Base-by-base conservation (phyloP, 306 rosid species). In the Senna siamea region DNA sequence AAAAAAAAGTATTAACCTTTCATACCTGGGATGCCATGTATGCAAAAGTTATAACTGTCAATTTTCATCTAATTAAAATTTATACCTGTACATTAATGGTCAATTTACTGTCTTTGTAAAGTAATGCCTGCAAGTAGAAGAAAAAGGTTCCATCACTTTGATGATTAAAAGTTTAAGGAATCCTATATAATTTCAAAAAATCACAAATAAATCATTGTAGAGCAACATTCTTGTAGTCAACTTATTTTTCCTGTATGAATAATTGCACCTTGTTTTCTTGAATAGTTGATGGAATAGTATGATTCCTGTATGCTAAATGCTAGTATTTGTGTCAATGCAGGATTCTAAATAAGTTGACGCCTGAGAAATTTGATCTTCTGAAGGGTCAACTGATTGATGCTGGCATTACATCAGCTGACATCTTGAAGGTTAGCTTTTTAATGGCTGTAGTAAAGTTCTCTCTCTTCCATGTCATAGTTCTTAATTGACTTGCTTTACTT, bases 311-410 rank as follows among this genome's bases (percentile, higher is more conserved):
- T 28, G 7, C 79, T 67, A 64, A 63, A 60, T 72, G 51, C 26
- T 62, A 57, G 51, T 32, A 48, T 74, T 28, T 48, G 22, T 61
- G 41, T 60, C 41, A 18, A 58, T 80, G 85, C 89, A 95, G 99
- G 72, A 95, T 95, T 72, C 84, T 95, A 63, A 95, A 95, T 83
- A 95, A 95, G 87, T 85, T 95, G 82, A 95, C 99, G 48, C 99
- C 99, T 12, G 99, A 95, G 81, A 95, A 95, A 76, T 95, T 95
- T 83, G 99, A 95, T 82, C 89, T 95, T 37, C 89, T 95, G 64
- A 95, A 95, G 88, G 99, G 97, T 80, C 99, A 95, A 79, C 85
- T 95, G 73, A 84, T 92, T 2, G 96, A 95, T 56, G 70, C 98
- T 47, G 99, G 98, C 69, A 95, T 95, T 80, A 90, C 97, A 19